phyloP scores from a whole-genome alignment of 148 eudicot species.

The Fallopia convolvulus region DNA sequence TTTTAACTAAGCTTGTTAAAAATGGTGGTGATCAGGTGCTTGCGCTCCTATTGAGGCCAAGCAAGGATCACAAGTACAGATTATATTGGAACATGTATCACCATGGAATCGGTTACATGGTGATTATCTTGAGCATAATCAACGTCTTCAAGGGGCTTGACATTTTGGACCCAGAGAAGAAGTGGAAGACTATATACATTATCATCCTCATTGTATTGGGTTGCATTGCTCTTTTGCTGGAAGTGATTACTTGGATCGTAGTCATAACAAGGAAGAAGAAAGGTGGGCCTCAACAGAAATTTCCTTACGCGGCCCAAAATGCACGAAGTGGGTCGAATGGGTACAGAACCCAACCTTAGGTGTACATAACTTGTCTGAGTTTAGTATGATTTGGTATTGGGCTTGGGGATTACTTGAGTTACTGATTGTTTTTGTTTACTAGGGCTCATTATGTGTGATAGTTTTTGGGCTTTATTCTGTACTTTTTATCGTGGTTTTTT shows the following conservation, averaged over 20 bases:
- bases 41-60: constrained; percentile 45
- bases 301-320: neutral
- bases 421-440: neutral
- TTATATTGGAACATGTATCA: constrained; percentile 57
- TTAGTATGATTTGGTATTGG: neutral
- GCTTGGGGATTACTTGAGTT: neutral
- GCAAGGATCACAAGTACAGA: constrained; percentile 32
- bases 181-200: constrained; percentile 39
- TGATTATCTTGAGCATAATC: constrained; percentile 26
- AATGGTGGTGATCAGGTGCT: constrained; percentile 24
- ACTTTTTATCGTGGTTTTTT: neutral
- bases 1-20: neutral
- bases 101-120: constrained; percentile 38
- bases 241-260: constrained; percentile 36
- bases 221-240: constrained; percentile 25
- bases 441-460: neutral
- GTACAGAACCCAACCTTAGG: neutral
- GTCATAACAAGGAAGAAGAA: constrained; percentile 34
- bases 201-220: constrained; percentile 35
- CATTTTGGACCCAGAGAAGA: constrained; percentile 30
- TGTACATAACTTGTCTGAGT: neutral
- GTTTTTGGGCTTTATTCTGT: neutral
- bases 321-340: neutral
- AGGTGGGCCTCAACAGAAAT: constrained; percentile 6
- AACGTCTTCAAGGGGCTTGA: constrained; percentile 54